Evolutionary conservation across 2,329 filamentous ascomycete species (phyloP).

Genomic region (Beauveria australis): DNA sequence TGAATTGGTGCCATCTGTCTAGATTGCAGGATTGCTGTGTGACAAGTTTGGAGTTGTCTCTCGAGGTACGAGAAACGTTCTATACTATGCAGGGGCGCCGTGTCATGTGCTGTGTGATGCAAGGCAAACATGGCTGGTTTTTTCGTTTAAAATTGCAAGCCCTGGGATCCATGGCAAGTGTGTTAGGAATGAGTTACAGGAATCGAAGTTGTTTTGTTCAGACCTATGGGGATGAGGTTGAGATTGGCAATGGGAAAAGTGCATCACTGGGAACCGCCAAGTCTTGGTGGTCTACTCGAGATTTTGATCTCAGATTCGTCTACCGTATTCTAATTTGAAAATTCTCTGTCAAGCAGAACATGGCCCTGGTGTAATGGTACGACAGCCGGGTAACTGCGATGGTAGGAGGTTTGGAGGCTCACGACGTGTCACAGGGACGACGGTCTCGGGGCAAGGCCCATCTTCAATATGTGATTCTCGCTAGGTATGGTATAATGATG

Average conservation of each 20-base stretch:
- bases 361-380: not conserved
- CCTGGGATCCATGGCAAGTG: not conserved
- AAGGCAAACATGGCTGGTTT: not conserved
- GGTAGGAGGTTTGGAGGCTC: not conserved
- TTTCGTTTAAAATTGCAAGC: not conserved
- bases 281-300: no score
- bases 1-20: not conserved
- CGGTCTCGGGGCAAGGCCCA: not conserved
- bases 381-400: not conserved
- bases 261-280: not conserved
- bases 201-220: not conserved
- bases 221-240: not conserved
- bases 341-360: not conserved
- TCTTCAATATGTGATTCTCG: not conserved
- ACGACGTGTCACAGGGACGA: not conserved
- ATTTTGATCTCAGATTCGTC: no score
- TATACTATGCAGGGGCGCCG: not conserved
- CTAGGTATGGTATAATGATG: not conserved
- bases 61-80: not conserved
- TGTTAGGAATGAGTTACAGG: not conserved
- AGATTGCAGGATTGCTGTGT: constrained; percentile 12
- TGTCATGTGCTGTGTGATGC: not conserved
- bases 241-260: no score
- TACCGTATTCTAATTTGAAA: no score
- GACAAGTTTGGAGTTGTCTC: constrained; percentile 11